Evolutionary conservation across 1,139 yeast species (phyloP), one percentile per base, ranked within the genome.

Genomic region (Yamadazyma conglobata): DNA sequence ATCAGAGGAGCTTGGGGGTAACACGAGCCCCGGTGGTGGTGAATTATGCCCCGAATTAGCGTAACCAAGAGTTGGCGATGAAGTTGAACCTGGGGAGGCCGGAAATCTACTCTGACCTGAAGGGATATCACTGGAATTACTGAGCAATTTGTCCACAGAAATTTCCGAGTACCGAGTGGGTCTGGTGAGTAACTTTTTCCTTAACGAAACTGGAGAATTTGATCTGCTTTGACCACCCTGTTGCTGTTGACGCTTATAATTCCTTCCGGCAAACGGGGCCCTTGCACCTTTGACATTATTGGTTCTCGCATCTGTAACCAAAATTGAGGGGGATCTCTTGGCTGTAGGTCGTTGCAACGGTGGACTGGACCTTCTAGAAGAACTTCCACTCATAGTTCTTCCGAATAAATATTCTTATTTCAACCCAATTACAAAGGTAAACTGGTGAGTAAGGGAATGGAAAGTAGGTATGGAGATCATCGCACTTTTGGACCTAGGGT

Each of bases 311-410:
- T 89, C 97, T 0, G 96, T 89, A 22, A 89, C 97, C 33, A 89
- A 66, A 50, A 89, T 89, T 1, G 96, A 86, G 5, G 97, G 96
- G 16, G 96, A 84, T 46, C 96, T 62, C 46, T 84, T 84, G n/a
- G 93, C 88, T 3, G 86, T 79, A 6, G 88, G 82, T 33, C 75
- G 58, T 38, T 56, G 54, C 15, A 13, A 35, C 10, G 25, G 27
- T 3, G 45, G 36, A 10, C 27, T 22, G n/a, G 44, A 30, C 25
- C 40, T 28, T 15, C 42, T 27, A 10, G 39, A 21, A 11, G 30
- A 22, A 12, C 16, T 8, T 6, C 26, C 19, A 18, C 31, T 22
- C 25, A 28, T 28, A 16, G 10, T n/a, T n/a, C n/a, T n/a, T n/a
- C n/a, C n/a, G n/a, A n/a, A n/a, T n/a, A n/a, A n/a, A n/a, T n/a